phyloP scores from a whole-genome alignment of 2,329 filamentous ascomycete species.

The Neopestalotiopsis rosae region DNA sequence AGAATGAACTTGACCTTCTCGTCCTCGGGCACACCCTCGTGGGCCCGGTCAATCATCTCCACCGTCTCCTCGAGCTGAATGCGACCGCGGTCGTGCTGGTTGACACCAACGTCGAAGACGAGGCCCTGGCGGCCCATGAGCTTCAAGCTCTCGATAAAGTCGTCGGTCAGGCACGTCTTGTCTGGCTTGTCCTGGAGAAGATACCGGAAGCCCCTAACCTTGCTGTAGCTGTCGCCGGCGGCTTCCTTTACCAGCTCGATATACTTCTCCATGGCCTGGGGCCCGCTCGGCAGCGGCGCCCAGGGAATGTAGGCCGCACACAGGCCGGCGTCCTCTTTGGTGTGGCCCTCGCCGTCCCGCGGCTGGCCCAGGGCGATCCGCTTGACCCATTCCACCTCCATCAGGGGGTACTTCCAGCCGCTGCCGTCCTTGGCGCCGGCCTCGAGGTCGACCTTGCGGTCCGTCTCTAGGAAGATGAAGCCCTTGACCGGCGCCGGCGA shows the following conservation, averaged over 20 bases:
- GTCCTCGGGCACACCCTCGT: constrained; percentile 63
- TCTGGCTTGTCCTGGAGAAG: constrained; percentile 78
- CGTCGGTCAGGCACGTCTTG: constrained; percentile 66
- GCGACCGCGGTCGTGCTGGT: constrained; percentile 77
- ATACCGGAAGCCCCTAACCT: constrained; percentile 81
- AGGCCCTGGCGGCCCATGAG: constrained; percentile 68
- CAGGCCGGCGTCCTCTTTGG: constrained; percentile 52
- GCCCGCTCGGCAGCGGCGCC: constrained; percentile 78
- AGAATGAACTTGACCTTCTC: constrained; percentile 72
- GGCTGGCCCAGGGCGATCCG: constrained; percentile 68
- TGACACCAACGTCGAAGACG: constrained; percentile 84
- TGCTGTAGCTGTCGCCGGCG: constrained; percentile 68
- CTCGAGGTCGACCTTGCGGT: constrained; percentile 68
- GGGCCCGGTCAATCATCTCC: constrained; percentile 71
- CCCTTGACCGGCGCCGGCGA: constrained; percentile 59
- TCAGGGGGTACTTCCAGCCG: constrained; percentile 72
- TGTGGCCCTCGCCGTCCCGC: constrained; percentile 62
- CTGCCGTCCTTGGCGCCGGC: constrained; percentile 48
- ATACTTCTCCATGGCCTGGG: constrained; percentile 67
- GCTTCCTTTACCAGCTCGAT: constrained; percentile 63
- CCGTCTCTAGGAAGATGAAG: constrained; percentile 84
- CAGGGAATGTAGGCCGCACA: constrained; percentile 79
- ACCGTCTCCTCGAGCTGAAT: constrained; percentile 75
- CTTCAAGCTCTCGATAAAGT: constrained; percentile 70
- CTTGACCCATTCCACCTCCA: constrained; percentile 73